These are phyloP conservation scores for Mikania micrantha DNA, from an alignment of 129 eudicot species.

Conservation along the genomic window DNA sequence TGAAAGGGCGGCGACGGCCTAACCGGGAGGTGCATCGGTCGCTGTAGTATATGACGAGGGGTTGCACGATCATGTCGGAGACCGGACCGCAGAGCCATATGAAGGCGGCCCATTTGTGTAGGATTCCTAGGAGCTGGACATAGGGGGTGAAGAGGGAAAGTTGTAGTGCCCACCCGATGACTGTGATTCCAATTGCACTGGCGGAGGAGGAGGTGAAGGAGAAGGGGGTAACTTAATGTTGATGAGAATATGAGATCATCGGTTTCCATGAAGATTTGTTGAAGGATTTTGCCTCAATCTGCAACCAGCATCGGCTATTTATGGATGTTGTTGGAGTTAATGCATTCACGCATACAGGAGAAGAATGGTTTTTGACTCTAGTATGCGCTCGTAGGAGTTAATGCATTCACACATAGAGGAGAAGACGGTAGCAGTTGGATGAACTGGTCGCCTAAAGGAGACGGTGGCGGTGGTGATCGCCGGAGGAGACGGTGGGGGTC, in stretches of 20 bases:
- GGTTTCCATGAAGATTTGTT: not conserved
- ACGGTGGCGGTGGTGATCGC: too few species aligned
- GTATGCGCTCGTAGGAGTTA: too few species aligned
- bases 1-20: constrained; percentile 57
- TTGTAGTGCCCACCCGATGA: constrained; percentile 61
- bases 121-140: constrained; percentile 50
- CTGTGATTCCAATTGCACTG: not conserved
- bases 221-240: not conserved
- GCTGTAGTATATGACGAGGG: constrained; percentile 42
- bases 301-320: not conserved
- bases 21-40: constrained; percentile 41
- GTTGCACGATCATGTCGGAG: constrained; percentile 64
- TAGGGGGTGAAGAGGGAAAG: constrained; percentile 59
- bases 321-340: constrained; percentile 17
- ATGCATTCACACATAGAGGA: too few species aligned
- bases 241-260: not conserved
- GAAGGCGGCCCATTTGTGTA: constrained; percentile 43
- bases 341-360: not conserved
- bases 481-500: too few species aligned
- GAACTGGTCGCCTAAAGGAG: too few species aligned
- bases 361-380: too few species aligned
- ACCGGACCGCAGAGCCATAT: constrained; percentile 72
- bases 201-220: not conserved
- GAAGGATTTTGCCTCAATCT: not conserved
- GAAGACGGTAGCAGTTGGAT: too few species aligned